Evolutionary conservation across 176 grass and related monocot species (phyloP).

Genomic region (Avena sativa): DNA sequence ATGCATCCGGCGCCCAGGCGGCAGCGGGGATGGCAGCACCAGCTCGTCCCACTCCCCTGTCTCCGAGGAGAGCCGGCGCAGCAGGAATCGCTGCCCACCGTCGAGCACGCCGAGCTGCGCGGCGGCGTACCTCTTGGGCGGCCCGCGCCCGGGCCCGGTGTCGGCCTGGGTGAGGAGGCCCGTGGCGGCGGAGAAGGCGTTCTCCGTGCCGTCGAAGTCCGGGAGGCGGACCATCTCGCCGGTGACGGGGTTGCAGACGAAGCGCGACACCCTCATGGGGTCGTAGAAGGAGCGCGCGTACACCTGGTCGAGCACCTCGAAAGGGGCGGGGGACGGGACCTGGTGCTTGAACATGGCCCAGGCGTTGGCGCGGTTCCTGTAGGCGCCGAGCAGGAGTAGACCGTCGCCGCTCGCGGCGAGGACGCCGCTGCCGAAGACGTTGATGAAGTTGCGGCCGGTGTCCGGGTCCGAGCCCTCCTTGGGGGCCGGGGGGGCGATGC

Average conservation of each 20-base stretch:
- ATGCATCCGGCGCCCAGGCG: constrained; percentile 11
- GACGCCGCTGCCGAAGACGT: constrained; percentile 23
- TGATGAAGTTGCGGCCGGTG: background rate
- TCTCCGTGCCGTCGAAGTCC: constrained; percentile 2
- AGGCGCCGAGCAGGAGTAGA: constrained; percentile 16
- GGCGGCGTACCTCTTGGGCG: constrained; percentile 6
- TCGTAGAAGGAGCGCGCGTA: background rate
- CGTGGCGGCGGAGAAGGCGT: background rate
- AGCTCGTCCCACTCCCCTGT: background rate
- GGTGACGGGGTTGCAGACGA: constrained; percentile 31
- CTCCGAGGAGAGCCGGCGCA: constrained; percentile 26
- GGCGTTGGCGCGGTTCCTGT: background rate
- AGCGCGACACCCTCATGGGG: background rate
- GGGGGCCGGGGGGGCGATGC: background rate
- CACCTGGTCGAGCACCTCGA: constrained; percentile 23
- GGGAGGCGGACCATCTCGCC: constrained; percentile 24
- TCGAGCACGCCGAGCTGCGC: constrained; percentile 18
- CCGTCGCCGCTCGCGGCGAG: constrained; percentile 21
- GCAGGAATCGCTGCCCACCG: background rate
- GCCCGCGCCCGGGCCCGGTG: background rate
- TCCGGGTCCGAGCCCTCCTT: background rate
- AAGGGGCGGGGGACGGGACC: background rate
- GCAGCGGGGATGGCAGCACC: constrained; percentile 10
- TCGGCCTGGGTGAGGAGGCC: constrained; percentile 15
- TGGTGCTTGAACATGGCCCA: background rate